Percentiles rank a stretch among this genome's conserved stretches.
Evolutionary conservation across 2,329 filamentous ascomycete species (phyloP).

Genomic region (Curvularia lunata): DNA sequence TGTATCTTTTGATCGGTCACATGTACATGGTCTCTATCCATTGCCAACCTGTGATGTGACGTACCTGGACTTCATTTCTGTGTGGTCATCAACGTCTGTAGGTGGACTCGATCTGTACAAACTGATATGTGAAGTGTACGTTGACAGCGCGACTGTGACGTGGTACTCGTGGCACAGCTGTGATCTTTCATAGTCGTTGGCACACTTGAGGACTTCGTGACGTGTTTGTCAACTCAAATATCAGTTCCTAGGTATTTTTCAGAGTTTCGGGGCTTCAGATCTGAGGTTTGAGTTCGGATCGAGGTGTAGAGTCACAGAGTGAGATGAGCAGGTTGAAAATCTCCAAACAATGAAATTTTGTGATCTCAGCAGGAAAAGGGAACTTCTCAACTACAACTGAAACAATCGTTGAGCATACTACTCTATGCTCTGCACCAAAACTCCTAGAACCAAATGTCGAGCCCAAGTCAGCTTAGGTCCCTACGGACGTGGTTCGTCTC

Average conservation of each 20-base stretch:
- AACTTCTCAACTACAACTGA: not conserved
- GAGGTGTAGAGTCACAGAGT: not conserved
- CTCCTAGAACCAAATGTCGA: not conserved
- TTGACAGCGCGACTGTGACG: not conserved
- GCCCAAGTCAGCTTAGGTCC: not conserved
- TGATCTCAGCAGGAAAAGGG: not conserved
- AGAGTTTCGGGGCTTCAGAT: too few species aligned
- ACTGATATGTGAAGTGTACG: not conserved
- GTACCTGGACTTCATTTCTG: not conserved
- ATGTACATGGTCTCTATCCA: not conserved
- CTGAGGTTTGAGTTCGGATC: not conserved
- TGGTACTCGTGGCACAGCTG: not conserved
- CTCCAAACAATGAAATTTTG: not conserved
- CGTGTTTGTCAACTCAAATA: not conserved
- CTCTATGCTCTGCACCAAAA: not conserved
- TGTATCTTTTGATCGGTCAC: not conserved
- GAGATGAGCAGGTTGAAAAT: not conserved
- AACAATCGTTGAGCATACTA: not conserved
- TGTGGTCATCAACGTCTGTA: not conserved
- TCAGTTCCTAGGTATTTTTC: not conserved
- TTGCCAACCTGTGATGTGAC: not conserved
- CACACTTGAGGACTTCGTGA: not conserved
- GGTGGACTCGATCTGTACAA: not conserved
- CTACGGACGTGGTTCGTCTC: not conserved
- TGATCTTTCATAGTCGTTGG: not conserved